A percentile compares a stretch with the other conserved stretches of the same genome.
Evolutionary conservation across 176 grass and related monocot species (phyloP).

Genomic region (Paspalum notatum): DNA sequence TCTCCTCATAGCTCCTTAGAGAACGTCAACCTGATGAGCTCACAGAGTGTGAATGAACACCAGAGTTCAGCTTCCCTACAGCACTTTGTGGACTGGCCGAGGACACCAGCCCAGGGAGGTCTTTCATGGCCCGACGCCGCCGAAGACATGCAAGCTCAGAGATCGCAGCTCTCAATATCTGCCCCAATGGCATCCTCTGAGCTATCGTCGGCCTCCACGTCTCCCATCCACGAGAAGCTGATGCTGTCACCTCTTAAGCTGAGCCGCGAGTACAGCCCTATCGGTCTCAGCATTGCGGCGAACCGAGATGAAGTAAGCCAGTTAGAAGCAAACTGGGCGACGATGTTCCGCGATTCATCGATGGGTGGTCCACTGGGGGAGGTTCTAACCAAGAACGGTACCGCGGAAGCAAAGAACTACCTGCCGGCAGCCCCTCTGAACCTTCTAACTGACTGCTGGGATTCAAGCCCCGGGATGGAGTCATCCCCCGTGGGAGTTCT

Average conservation of each 20-base stretch:
- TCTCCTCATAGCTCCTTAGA: constrained; percentile 58
- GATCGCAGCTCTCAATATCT: constrained; percentile 81
- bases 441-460: constrained; percentile 69
- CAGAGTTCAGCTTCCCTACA: constrained; percentile 64
- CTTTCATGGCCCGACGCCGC: constrained; percentile 71
- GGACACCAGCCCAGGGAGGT: constrained; percentile 54
- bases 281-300: constrained; percentile 20
- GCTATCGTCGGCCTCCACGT: constrained; percentile 80
- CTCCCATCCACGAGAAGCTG: constrained; percentile 70
- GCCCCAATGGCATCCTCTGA: constrained; percentile 69
- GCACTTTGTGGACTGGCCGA: constrained; percentile 78
- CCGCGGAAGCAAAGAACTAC: constrained; percentile 34
- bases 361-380: constrained; percentile 86
- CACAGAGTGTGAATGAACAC: constrained; percentile 57
- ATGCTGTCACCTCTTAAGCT: constrained; percentile 65
- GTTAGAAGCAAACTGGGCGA: constrained; percentile 54
- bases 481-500: constrained; percentile 82
- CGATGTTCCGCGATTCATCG: constrained; percentile 64
- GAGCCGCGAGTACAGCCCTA: constrained; percentile 60
- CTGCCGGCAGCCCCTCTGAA: constrained; percentile 48
- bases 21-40: constrained; percentile 52
- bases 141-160: constrained; percentile 72
- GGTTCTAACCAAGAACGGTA: constrained; percentile 62
- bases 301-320: constrained; percentile 40
- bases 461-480: constrained; percentile 57